Evolutionary conservation across 371 early-diverging fungal species (phyloP), one percentile per base, ranked within the genome.

Genomic region (Agmasoma carcini): DNA sequence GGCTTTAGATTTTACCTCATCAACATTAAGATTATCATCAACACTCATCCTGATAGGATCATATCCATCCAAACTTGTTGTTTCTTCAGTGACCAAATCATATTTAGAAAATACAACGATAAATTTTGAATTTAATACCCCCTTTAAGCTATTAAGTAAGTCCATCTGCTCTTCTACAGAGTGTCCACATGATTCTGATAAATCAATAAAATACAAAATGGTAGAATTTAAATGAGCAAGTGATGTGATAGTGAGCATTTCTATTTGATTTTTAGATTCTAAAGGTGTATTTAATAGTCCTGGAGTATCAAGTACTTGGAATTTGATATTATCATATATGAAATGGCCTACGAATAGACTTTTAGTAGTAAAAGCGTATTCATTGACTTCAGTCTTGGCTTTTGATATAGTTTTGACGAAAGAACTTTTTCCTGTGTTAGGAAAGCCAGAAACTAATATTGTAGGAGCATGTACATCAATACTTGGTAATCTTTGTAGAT

Each of bases 281-380:
- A 99, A 80, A 26, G 93, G 90, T 72, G 94, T 96, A 78, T 99
- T 97, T 55, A 99, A 79, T 69, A 99, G 90, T 66, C 99, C 99
- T 6, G 99, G 99, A 12, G 99, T 99, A 75, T 99, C 99, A 60
- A 99, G 91, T 44, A 80, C 83, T 78, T 99, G 98, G 94, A 94
- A 99, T 73, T 92, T 79, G 75, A 95, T 79, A 75, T 96, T 90
- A 73, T 91, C 87, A 82, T 96, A 93, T 75, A 96, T 96, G 92
- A 97, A 95, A 74, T 99, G 99, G 38, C 98, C 99, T 23, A 99
- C 96, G 78, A 92, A 97, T 59, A 99, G 79, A 12, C 87, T 88
- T 78, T 97, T 93, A 55, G 99, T 99, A 33, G 99, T 99, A 80
- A 99, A 99, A 25, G 99, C 97, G 75, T 97, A 99, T 15, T 96